Evolutionary conservation across 2,329 filamentous ascomycete species (phyloP), one percentile per base, ranked within the genome.

Genomic region (Colletotrichum paranaense): DNA sequence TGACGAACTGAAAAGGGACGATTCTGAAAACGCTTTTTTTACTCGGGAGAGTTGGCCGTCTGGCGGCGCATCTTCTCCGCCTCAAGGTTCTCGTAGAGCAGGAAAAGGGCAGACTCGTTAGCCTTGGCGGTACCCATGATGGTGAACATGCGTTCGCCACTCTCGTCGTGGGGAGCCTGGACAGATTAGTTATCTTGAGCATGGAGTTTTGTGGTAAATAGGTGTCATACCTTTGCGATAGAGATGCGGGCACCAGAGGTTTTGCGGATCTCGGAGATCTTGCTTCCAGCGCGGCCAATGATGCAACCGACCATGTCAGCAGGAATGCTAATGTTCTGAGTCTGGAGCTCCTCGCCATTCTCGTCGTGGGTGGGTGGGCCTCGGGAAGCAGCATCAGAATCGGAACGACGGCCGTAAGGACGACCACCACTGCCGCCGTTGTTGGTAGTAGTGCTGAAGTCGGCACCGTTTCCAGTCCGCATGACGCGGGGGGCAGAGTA

Each of bases 231-330:
- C 88, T 98, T 98, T 78, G 96, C 96, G 83, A 98, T 98, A 58
- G 95, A 98, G 85, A 99, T 99, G 80, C 96, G 94, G 75, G 97
- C 97, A 74, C 95, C 95, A 67, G 97, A 99, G 75, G 93, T 95
- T 88, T 98, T 97, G 84, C 97, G 94, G 79, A 99, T 99, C 86
- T 99, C 97, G 83, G 95, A 98, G 81, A 99, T 99, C 90, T 99
- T 99, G 88, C 91, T 95, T 76, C 97, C 97, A 67, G 90, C 95
- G 76, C 95, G 93, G 77, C 97, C 97, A 82, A 99, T 99, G 86
- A 99, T 99, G 86, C 97, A 99, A 78, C 97, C 97, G 83, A 99
- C 97, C 97, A 99, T 99, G 87, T 99, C 97, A 60, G 97, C 95
- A 30, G 97, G 97, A 80, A 99, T 99, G 88, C 95, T 98, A 85